These are phyloP conservation scores for Phoma sp. DNA, from an alignment of 2,329 filamentous ascomycete species.

Conservation along the genomic window DNA sequence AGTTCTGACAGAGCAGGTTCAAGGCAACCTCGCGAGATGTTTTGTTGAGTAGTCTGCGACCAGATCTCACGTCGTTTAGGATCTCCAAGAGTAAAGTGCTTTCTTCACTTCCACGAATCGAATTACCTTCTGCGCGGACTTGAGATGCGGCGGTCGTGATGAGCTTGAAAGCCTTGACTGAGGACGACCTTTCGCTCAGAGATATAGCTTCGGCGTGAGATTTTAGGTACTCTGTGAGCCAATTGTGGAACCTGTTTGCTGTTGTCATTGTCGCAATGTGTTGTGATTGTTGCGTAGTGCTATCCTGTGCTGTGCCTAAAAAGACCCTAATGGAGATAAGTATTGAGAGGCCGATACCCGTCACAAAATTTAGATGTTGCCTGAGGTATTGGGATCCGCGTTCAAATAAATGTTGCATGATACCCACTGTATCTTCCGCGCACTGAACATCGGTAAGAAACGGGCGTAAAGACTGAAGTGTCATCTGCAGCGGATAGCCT, in stretches of 20 bases:
- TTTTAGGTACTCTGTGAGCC: slow-evolving; percentile 75
- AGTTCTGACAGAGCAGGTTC: slow-evolving; percentile 75
- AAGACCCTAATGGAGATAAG: slow-evolving; percentile 80
- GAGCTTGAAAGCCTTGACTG: slow-evolving; percentile 64
- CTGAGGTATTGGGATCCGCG: slow-evolving; percentile 70
- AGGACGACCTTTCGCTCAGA: slow-evolving; percentile 27
- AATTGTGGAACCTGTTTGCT: slow-evolving; percentile 76
- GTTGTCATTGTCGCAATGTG: slow-evolving; percentile 78
- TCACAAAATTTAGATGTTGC: slow-evolving; percentile 74
- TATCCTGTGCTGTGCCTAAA: slow-evolving; percentile 74
- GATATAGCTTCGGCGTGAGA: slow-evolving; percentile 51
- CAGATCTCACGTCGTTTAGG: slow-evolving; percentile 71
- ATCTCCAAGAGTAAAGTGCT: slow-evolving; percentile 81
- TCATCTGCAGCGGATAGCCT: slow-evolving; percentile 88
- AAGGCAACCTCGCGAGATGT: slow-evolving; percentile 74
- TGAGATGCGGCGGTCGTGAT: slow-evolving; percentile 73
- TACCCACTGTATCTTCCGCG: slow-evolving; percentile 85
- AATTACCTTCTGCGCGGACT: slow-evolving; percentile 72
- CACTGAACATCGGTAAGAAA: slow-evolving; percentile 86
- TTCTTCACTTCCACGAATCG: slow-evolving; percentile 73
- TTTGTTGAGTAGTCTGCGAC: slow-evolving; percentile 70
- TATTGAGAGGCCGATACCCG: slow-evolving; percentile 79
- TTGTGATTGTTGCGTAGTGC: slow-evolving; percentile 84
- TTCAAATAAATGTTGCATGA: slow-evolving; percentile 82
- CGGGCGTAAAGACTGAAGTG: slow-evolving; percentile 78